Percentiles rank a stretch among this genome's conserved stretches.
These are phyloP conservation scores for Thielaviopsis musarum DNA, from an alignment of 2,329 filamentous ascomycete species.

Conservation along the genomic window DNA sequence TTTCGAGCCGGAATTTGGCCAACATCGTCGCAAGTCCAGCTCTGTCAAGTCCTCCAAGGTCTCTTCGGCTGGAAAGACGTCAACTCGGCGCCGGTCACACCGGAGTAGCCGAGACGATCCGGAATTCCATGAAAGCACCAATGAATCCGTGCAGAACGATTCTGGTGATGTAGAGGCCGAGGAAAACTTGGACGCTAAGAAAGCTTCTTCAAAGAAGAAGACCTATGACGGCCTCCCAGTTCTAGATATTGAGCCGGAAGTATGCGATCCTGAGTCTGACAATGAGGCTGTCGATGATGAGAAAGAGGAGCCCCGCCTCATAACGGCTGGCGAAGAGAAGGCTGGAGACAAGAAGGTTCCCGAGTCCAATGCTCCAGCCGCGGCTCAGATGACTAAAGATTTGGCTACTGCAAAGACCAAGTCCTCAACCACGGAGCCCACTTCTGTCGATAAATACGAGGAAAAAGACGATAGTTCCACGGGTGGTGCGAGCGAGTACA, in stretches of 20 bases:
- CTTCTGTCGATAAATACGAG: neutral
- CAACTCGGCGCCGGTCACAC: neutral
- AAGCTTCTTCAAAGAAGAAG: neutral
- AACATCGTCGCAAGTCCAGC: constrained; percentile 2
- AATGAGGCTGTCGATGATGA: neutral
- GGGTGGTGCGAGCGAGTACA: neutral
- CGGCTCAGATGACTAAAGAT: neutral
- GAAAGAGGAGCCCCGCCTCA: neutral
- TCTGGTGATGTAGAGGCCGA: neutral
- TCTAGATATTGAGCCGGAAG: neutral
- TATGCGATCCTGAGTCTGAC: neutral
- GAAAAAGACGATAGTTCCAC: neutral
- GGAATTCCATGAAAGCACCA: neutral
- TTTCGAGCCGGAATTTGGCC: neutral
- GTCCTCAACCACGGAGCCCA: neutral
- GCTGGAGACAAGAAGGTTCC: neutral
- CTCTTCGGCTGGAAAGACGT: neutral
- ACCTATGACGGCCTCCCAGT: neutral
- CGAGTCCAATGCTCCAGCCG: neutral
- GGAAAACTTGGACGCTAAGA: neutral
- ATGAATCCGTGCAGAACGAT: neutral
- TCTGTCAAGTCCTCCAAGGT: neutral
- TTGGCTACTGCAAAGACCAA: neutral
- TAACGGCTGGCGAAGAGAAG: neutral
- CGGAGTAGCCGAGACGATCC: neutral